Evolutionary conservation across 768 basidiomycete species (phyloP).

Genomic region (Tylopilus felleus): DNA sequence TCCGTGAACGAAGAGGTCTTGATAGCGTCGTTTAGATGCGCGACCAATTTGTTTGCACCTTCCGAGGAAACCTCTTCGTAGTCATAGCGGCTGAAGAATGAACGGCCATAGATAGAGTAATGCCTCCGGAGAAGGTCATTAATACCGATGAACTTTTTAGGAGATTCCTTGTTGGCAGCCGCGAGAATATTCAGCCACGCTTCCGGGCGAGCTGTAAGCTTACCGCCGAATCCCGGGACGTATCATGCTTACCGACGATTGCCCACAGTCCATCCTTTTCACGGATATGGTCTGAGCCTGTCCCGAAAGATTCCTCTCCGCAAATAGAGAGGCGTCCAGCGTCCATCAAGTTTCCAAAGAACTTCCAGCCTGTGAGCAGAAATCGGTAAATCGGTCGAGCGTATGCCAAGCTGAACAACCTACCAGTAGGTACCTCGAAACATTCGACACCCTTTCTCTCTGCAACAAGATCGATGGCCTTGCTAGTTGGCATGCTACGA

Average conservation of each 20-base stretch:
- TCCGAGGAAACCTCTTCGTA: slow-evolving; percentile 96
- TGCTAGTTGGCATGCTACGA: slow-evolving; percentile 95
- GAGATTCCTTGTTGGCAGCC: slow-evolving; percentile 75
- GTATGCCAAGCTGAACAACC: slow-evolving; percentile 15
- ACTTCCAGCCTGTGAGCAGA: slow-evolving; percentile 82
- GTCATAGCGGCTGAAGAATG: slow-evolving; percentile 98
- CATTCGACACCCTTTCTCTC: slow-evolving; percentile 89
- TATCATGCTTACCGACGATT: slow-evolving; percentile 66
- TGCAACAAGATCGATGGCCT: slow-evolving; percentile 94
- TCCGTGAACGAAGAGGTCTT: slow-evolving; percentile 63
- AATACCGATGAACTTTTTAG: slow-evolving; percentile 78
- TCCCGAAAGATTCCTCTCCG: slow-evolving; percentile 98
- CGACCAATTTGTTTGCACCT: slow-evolving; percentile 84
- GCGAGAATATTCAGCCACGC: slow-evolving; percentile 98
- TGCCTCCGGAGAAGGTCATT: slow-evolving; percentile 86
- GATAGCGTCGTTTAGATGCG: slow-evolving; percentile 69
- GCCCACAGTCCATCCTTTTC: slow-evolving; percentile 99
- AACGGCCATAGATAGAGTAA: slow-evolving; percentile 92
- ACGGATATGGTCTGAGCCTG: slow-evolving; percentile 99
- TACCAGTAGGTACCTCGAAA: slow-evolving; percentile 96
- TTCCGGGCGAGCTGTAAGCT: slow-evolving; percentile 28
- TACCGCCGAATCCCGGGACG: slow-evolving; percentile 3
- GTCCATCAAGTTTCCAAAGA: slow-evolving; percentile 99
- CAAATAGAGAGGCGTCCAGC: slow-evolving; percentile 97
- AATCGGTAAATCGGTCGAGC: neutral